A percentile compares a stretch with the other conserved stretches of the same genome.
Conservation (phyloP, 345 rosid species). For the Ceriops tagal region DNA sequence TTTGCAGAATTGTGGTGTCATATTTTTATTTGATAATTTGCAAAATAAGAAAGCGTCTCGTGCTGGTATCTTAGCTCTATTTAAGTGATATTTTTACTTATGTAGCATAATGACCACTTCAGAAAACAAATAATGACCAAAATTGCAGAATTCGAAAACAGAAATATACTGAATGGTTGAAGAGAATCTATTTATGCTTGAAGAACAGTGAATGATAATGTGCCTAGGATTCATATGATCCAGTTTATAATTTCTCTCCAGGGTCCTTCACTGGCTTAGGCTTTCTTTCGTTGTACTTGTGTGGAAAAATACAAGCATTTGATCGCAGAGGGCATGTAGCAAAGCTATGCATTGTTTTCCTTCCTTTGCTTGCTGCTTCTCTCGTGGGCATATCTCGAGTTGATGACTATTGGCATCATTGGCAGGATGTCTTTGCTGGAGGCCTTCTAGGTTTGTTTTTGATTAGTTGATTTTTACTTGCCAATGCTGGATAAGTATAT, state of each 20-base stretch:
- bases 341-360: constrained; percentile 61
- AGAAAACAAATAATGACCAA: no score
- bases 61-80: no score
- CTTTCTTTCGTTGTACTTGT: constrained; percentile 63
- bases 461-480: neutral
- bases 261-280: constrained; percentile 90
- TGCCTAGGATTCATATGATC: neutral
- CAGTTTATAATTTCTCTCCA: constrained; percentile 16
- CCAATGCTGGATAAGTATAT: neutral
- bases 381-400: constrained; percentile 83
- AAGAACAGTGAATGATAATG: no score
- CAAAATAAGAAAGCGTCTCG: no score
- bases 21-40: neutral
- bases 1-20: neutral
- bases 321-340: constrained; percentile 71
- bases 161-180: no score
- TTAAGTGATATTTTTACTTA: no score
- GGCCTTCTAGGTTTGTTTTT: constrained; percentile 49
- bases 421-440: constrained; percentile 86
- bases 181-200: no score
- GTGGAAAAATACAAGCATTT: constrained; percentile 68
- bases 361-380: constrained; percentile 63
- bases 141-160: no score
- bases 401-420: constrained; percentile 85
- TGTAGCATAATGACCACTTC: no score